Conservation (phyloP, 208 protist species). For the Hexamita inflata region DNA sequence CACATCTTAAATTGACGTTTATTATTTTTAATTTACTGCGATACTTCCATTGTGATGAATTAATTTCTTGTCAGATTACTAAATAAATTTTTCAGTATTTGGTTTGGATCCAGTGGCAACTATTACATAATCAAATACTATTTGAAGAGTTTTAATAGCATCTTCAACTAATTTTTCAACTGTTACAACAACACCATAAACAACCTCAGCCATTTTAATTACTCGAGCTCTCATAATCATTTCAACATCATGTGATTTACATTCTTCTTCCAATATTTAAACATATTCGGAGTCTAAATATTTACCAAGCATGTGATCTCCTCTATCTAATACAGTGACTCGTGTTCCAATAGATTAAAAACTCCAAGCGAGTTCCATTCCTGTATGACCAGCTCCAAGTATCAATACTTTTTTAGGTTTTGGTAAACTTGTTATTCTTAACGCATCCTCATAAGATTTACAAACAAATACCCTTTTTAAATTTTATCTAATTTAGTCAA, state of each 20-base stretch:
- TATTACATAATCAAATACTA: neutral
- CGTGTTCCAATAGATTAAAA: neutral
- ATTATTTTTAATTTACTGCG: neutral
- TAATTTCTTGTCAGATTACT: neutral
- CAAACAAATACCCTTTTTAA: no score
- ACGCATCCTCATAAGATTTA: no score
- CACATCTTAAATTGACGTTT: neutral
- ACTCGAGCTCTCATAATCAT: neutral
- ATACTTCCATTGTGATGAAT: neutral
- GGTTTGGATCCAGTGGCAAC: neutral
- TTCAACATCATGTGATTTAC: neutral
- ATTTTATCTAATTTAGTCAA: no score
- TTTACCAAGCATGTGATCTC: neutral
- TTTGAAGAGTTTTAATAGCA: neutral
- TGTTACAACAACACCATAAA: no score
- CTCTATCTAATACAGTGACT: neutral
- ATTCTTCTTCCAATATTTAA: neutral
- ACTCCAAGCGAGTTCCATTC: neutral
- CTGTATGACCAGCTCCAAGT: neutral
- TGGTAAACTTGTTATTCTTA: no score
- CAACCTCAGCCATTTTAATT: neutral
- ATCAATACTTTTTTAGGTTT: no score
- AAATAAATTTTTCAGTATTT: neutral
- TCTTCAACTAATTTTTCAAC: neutral
- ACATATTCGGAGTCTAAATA: neutral